phyloP scores from a whole-genome alignment of 352 stramenopile genomes.

The Plasmopara muralis region DNA sequence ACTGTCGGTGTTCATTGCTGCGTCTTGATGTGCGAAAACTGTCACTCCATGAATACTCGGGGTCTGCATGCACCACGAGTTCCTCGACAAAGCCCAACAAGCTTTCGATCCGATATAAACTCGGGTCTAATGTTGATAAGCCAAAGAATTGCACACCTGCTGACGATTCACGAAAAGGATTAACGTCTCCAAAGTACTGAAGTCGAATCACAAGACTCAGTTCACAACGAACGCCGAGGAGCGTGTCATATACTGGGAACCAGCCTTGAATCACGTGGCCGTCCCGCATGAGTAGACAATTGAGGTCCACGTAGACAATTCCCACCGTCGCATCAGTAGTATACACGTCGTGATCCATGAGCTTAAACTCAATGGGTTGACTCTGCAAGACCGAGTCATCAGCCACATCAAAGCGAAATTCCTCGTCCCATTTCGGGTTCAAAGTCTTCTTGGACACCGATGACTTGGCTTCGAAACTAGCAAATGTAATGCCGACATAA shows the following conservation, averaged over 20 bases:
- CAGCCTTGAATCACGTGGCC: conserved; percentile 92
- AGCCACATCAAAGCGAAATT: conserved; percentile 98
- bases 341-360: conserved; percentile 94
- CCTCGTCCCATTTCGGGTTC: conserved; percentile 96
- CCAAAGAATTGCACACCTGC: conserved; percentile 97
- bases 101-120: conserved; percentile 82
- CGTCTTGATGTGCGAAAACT: conserved; percentile 88
- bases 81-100: conserved; percentile 93
- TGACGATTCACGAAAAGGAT: conserved; percentile 96
- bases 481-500: conserved; percentile 86
- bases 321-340: conserved; percentile 93
- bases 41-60: conserved; percentile 97
- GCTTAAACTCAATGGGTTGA: conserved; percentile 96
- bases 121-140: conserved; percentile 90
- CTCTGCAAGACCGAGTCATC: conserved; percentile 97
- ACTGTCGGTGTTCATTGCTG: conserved; percentile 95
- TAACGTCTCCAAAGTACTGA: conserved; percentile 96
- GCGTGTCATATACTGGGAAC: conserved; percentile 98
- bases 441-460: conserved; percentile 89
- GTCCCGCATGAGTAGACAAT: conserved; percentile 94
- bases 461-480: conserved; percentile 84
- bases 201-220: conserved; percentile 93
- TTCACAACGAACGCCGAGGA: conserved; percentile 93
- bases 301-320: conserved; percentile 97
- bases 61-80: conserved; percentile 97